phyloP scores from a whole-genome alignment of 2,329 filamentous ascomycete species.

The Septoria linicola region DNA sequence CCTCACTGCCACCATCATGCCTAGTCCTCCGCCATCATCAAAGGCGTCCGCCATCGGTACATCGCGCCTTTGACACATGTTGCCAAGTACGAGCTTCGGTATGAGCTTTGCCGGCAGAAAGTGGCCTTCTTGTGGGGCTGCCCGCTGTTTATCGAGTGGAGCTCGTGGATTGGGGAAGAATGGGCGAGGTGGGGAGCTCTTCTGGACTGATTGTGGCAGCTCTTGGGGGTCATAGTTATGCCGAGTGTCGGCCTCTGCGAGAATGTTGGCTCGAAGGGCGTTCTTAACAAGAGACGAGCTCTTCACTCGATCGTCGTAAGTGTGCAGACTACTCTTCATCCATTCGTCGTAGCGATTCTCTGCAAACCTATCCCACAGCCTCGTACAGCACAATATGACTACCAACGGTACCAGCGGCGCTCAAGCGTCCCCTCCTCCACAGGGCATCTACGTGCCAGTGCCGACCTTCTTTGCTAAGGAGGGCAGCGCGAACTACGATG shows the following conservation, averaged over 20 bases:
- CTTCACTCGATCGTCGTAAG: neutral
- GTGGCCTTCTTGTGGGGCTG: neutral
- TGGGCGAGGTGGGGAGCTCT: slow-evolving; percentile 2
- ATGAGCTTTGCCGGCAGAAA: slow-evolving; percentile 6
- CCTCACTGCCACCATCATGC: no score
- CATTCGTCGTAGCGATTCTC: no score
- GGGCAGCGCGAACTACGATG: slow-evolving; percentile 44
- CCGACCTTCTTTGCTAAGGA: slow-evolving; percentile 64
- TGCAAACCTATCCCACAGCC: no score
- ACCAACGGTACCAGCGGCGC: slow-evolving; percentile 20
- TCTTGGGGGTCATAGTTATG: slow-evolving; percentile 11
- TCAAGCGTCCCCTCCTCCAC: slow-evolving; percentile 45
- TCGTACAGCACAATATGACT: slow-evolving; percentile 15
- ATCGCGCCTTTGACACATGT: neutral
- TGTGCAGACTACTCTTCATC: neutral
- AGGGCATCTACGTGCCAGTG: slow-evolving; percentile 58
- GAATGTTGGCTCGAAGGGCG: neutral
- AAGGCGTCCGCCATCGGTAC: neutral
- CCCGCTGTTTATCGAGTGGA: neutral
- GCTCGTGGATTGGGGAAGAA: neutral
- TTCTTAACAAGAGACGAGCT: neutral
- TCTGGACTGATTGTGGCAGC: neutral
- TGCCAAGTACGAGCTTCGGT: slow-evolving; percentile 3
- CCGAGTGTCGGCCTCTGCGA: slow-evolving; percentile 14
- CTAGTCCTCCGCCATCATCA: no score